phyloP scores from a whole-genome alignment of 139 green algal species.

The Microglena sp. region DNA sequence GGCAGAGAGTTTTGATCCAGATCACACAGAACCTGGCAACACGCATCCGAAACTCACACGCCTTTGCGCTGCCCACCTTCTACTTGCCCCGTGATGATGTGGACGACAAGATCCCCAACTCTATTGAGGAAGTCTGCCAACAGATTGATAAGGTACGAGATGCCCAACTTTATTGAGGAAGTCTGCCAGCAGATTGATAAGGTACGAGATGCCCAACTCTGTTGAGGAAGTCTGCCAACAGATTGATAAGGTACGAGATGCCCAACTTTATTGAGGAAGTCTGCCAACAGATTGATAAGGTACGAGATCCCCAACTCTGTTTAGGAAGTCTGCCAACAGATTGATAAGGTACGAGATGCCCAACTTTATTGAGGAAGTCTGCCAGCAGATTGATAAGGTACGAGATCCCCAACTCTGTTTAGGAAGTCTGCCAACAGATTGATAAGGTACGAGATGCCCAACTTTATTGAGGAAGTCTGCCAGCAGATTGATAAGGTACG shows the following conservation, averaged over 20 bases:
- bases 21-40: conserved; percentile 49
- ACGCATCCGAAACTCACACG: conserved; percentile 53
- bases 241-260: conserved; percentile 36
- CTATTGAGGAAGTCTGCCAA: conserved; percentile 54
- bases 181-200: neutral
- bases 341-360: conserved; percentile 32
- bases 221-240: no score
- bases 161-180: neutral
- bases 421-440: no score
- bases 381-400: no score
- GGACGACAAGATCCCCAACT: conserved; percentile 48
- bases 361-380: no score
- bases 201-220: neutral
- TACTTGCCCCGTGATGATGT: conserved; percentile 43
- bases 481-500: no score
- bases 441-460: conserved; percentile 31
- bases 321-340: no score
- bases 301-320: no score
- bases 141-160: conserved; percentile 52
- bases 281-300: no score
- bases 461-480: no score
- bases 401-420: no score
- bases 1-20: conserved; percentile 51
- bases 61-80: conserved; percentile 60
- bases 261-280: no score